Base-by-base conservation (phyloP, 208 protist genomes). In the Acanthamoeba castellanii region DNA sequence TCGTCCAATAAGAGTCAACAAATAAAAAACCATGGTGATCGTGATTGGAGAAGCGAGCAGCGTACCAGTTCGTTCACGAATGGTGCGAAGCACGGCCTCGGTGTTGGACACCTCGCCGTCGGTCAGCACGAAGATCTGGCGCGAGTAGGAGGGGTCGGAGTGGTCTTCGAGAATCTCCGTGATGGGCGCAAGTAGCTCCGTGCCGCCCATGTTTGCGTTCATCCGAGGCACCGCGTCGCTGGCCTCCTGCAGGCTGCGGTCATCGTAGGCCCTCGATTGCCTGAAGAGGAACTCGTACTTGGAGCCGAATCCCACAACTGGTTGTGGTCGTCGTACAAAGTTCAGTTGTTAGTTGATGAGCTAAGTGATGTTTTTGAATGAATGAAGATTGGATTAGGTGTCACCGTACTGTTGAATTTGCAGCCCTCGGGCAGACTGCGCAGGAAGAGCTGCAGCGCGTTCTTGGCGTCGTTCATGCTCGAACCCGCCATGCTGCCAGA, bases 91-190 rank as follows among this genome's bases (percentile, higher is more conserved):
- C n/a, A 93, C 66, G 42, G 57, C 11, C 8, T 96, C 74, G 22
- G 94, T 97, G 91, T 97, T 96, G 74, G 30, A 68, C 32, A 97
- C 91, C 82, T 97, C 89, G 9, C 96, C 96, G 89, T 97, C 96
- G 47, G 96, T 97, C 25, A 95, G 92, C 22, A 95, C 57, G 55
- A 97, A 93, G 14, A 93, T 90, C 52, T 96, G 95, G 9, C 95
- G 90, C 34, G 92, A 27, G 81, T 92, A 96, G 6, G 61, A 45
- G 13, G 59, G 52, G 50, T 93, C 90, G 0, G 30, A 7, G 25
- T 85, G 59, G 34, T 68, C 59, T 0, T 47, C 16, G 4, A 95
- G 84, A 25, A 96, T 84, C 37, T 37, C 66, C 0, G 84, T 30
- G 22, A 96, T 88, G 7, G 96, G 96, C 11, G 20, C 6, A 13